phyloP scores from a whole-genome alignment of 192 early-diverging fungal genomes.

The Coemansia sp. region DNA sequence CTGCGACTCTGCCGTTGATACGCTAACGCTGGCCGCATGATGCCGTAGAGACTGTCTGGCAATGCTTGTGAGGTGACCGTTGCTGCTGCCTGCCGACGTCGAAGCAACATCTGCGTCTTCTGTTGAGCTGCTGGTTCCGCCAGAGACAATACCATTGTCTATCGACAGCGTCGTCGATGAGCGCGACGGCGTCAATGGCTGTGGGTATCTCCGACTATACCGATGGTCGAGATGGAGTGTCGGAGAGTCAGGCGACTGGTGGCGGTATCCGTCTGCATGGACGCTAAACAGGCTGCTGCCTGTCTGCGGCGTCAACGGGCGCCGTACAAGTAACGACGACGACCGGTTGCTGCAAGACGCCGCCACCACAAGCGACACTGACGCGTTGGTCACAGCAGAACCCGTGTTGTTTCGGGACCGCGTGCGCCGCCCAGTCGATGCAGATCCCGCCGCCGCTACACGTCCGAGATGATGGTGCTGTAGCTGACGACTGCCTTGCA shows the following conservation, averaged over 20 bases:
- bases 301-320: slow-evolving; percentile 51
- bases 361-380: slow-evolving; percentile 21
- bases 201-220: slow-evolving; percentile 35
- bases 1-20: slow-evolving; percentile 13
- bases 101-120: slow-evolving; percentile 10
- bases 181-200: slow-evolving; percentile 47
- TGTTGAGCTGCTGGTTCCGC: slow-evolving; percentile 2
- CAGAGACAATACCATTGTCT: slow-evolving; percentile 1
- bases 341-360: slow-evolving; percentile 8
- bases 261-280: slow-evolving; percentile 6
- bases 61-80: background rate
- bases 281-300: slow-evolving; percentile 24
- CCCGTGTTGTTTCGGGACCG: slow-evolving; percentile 36
- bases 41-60: slow-evolving; percentile 32
- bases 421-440: slow-evolving; percentile 23
- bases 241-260: slow-evolving; percentile 17
- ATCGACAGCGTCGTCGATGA: slow-evolving; percentile 37
- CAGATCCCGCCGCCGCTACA: background rate
- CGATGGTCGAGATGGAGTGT: slow-evolving; percentile 30
- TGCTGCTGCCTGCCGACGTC: background rate
- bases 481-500: slow-evolving; percentile 1
- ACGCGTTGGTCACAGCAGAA: background rate
- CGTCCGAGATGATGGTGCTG: slow-evolving; percentile 8
- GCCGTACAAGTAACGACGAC: slow-evolving; percentile 21
- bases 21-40: slow-evolving; percentile 44